Conservation (phyloP, 768 basidiomycete species). For the Rhodotorula babjevae region DNA sequence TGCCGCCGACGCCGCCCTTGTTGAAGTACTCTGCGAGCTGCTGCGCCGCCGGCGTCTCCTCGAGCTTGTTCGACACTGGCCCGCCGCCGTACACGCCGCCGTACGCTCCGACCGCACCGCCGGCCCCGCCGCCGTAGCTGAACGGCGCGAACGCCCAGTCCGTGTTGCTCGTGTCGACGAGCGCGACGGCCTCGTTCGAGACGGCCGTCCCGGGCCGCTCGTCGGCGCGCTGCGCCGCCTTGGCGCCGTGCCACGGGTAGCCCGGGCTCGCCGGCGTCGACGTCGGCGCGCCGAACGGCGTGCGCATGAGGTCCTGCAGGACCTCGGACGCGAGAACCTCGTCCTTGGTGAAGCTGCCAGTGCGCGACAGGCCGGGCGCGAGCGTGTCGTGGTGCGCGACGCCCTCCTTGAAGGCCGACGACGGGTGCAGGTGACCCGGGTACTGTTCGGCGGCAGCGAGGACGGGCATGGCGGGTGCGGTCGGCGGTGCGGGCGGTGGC, state of each 20-base stretch:
- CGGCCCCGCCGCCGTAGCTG: background rate
- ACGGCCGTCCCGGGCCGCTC: background rate
- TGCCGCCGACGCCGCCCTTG: constrained; percentile 35
- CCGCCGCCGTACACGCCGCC: background rate
- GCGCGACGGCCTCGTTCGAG: background rate
- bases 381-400: constrained; percentile 13
- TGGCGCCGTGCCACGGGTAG: constrained; percentile 8
- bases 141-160: background rate
- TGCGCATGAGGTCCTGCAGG: constrained; percentile 26
- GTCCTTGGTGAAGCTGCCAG: constrained; percentile 32
- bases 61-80: constrained; percentile 15
- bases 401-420: constrained; percentile 14
- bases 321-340: constrained; percentile 38
- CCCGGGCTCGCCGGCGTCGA: background rate
- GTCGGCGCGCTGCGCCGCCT: background rate
- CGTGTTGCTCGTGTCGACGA: background rate
- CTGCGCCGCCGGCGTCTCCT: constrained; percentile 21
- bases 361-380: constrained; percentile 25
- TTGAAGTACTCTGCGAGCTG: constrained; percentile 35
- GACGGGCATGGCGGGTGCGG: background rate
- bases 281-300: background rate
- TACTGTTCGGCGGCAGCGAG: background rate
- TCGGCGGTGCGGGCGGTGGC: too few species aligned
- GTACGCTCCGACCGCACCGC: background rate
- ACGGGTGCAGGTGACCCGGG: background rate